Conservation (phyloP, 495 filamentous ascomycete species). For the Trypethelium eluteriae region DNA sequence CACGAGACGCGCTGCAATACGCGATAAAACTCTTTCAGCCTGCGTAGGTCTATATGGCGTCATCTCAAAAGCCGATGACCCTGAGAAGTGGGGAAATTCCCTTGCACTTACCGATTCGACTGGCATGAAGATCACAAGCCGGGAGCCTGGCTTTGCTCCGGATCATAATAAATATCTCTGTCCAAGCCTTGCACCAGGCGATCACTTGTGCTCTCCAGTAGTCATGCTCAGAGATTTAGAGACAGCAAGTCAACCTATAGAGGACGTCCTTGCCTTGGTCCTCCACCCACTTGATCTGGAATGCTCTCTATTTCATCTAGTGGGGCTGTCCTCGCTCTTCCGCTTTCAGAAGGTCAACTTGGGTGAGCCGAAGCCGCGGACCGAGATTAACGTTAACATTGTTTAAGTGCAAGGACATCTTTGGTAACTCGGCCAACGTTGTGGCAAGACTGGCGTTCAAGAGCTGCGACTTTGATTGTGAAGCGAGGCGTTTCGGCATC, state of each 20-base stretch:
- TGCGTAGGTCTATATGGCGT: background rate
- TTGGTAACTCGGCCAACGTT: too few species aligned
- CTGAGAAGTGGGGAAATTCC: background rate
- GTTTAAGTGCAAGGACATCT: background rate
- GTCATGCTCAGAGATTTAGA: background rate
- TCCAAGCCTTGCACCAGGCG: background rate
- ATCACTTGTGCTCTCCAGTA: background rate
- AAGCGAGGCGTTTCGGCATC: too few species aligned
- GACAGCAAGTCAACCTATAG: background rate
- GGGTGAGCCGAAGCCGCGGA: constrained; percentile 2
- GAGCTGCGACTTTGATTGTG: too few species aligned
- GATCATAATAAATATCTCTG: background rate
- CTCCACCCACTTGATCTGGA: background rate
- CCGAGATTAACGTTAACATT: background rate
- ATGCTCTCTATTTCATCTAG: background rate
- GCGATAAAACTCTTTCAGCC: background rate
- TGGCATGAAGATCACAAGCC: background rate
- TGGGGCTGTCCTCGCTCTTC: constrained; percentile 5
- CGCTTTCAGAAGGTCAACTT: background rate
- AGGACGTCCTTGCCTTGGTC: constrained; percentile 6
- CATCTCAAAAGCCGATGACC: background rate
- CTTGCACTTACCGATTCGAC: background rate
- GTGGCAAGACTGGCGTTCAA: too few species aligned
- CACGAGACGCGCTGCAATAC: background rate
- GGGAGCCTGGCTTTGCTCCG: constrained; percentile 1